Evolutionary conservation across 352 stramenopile genomes (phyloP), one percentile per base, ranked within the genome.

Genomic region (Hyaloperonospora brassicae): DNA sequence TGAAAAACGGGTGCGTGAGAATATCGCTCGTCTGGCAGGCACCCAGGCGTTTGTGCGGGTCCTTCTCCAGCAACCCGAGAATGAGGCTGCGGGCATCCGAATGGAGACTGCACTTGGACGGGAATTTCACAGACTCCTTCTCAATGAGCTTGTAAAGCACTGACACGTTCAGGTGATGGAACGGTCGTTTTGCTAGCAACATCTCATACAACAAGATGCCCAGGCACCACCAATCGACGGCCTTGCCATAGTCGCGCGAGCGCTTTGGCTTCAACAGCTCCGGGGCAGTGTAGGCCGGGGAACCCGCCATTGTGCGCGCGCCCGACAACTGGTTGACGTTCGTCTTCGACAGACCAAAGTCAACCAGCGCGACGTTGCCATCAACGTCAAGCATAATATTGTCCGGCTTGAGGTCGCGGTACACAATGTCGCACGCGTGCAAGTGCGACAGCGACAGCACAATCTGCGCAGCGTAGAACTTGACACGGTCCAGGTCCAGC

Each of bases 321-420:
- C 83, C 83, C 38, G 67, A 87, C 53, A 93, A 76, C 51, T 86
- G 80, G 39, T 81, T 83, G 34, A 97, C 85, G 48, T 89, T 95
- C 7, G 91, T 93, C 67, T 98, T 98, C 30, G 80, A 91, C 1
- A 98, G 63, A 5, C 93, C 93, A 61, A 98, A 98, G 56, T 98
- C 93, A 1, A 97, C 93, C 9, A 98, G 64, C n/a, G 88, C 86
- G 21, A 98, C 76, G 64, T 98, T 96, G 42, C 90, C 93, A 34
- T 94, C 84, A 8, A 90, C 74, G 62, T 98, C 93, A 44, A 98
- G 84, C 68, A 97, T 94, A 45, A 98, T 88, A 65, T 98, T 98
- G 59, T 98, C 91, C 1, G 94, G 94, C 56, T 98, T 98, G 21
- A 98, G 63, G 55, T 98, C 94, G 48, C 88, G 83, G 67, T 98